phyloP scores from a whole-genome alignment of 306 rosid genomes.

The Vigna mungo region DNA sequence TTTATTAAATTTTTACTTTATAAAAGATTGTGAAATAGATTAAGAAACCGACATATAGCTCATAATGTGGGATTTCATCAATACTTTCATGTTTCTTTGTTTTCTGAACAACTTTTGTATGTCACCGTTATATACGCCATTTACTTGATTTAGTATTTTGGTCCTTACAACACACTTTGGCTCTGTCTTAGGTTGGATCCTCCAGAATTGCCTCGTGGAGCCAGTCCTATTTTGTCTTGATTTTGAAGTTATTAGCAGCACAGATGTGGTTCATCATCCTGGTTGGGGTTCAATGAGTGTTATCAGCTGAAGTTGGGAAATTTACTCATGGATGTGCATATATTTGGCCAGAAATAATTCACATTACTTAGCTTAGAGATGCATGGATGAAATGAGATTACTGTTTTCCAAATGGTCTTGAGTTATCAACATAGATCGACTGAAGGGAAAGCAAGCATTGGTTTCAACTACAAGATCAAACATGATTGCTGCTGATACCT shows the following conservation, averaged over 20 bases:
- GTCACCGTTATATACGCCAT: background rate
- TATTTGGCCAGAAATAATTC: background rate
- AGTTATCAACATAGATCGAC: background rate
- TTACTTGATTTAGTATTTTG: background rate
- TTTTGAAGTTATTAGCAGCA: constrained; percentile 27
- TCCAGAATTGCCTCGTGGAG: constrained; percentile 54
- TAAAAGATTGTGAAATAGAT: background rate
- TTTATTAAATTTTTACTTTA: background rate
- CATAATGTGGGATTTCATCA: background rate
- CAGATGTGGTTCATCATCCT: constrained; percentile 29
- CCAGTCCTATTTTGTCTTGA: constrained; percentile 60
- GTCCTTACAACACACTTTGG: constrained; percentile 11
- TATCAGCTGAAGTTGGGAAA: background rate
- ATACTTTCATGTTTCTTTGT: background rate
- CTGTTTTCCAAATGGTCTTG: background rate
- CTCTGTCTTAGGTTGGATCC: constrained; percentile 62
- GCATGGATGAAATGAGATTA: constrained; percentile 4
- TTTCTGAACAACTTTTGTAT: background rate
- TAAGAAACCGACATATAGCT: background rate
- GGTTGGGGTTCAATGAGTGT: background rate
- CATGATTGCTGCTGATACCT: constrained; percentile 89
- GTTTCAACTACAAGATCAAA: constrained; percentile 59
- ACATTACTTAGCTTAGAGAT: background rate
- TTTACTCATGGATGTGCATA: background rate
- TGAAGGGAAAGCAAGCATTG: background rate